A percentile compares a stretch with the other conserved stretches of the same genome.
Conservation (phyloP, 2,329 filamentous ascomycete genomes). For the Hymenoscyphus linearis region DNA sequence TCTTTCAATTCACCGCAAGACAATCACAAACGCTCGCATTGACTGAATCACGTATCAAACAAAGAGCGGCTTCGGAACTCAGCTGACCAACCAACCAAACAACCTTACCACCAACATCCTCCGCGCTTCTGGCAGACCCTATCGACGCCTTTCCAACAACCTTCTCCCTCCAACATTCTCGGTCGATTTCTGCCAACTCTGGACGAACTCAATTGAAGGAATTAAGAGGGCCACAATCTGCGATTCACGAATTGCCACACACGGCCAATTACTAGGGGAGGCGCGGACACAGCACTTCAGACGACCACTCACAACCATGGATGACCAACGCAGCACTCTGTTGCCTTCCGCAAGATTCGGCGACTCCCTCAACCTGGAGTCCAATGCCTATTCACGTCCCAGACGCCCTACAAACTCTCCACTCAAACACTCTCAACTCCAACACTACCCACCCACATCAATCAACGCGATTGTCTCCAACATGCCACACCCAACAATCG, state of each 20-base stretch:
- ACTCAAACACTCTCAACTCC: neutral
- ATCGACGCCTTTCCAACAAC: constrained; percentile 7
- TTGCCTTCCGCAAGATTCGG: constrained; percentile 29
- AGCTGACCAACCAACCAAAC: constrained; percentile 25
- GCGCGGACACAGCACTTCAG: constrained; percentile 18
- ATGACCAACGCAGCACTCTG: constrained; percentile 25
- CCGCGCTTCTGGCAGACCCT: neutral
- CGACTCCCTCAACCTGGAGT: constrained; percentile 15
- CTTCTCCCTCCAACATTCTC: constrained; percentile 12
- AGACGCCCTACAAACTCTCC: constrained; percentile 5
- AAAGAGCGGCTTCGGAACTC: constrained; percentile 27
- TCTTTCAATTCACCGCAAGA: constrained; percentile 11
- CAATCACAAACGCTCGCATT: constrained; percentile 19
- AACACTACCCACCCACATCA: constrained; percentile 14
- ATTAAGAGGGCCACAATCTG: constrained; percentile 21
- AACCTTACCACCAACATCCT: constrained; percentile 1
- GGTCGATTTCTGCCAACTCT: neutral
- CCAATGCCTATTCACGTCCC: constrained; percentile 16
- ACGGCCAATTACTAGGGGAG: constrained; percentile 15
- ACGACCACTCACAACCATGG: constrained; percentile 19
- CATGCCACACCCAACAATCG: constrained; percentile 21
- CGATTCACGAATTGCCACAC: constrained; percentile 22
- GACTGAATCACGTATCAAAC: constrained; percentile 24
- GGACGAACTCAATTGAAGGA: constrained; percentile 14
- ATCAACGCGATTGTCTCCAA: constrained; percentile 21